phyloP scores from a whole-genome alignment of 2,329 filamentous ascomycete species.

The Byssochlamys sp. region DNA sequence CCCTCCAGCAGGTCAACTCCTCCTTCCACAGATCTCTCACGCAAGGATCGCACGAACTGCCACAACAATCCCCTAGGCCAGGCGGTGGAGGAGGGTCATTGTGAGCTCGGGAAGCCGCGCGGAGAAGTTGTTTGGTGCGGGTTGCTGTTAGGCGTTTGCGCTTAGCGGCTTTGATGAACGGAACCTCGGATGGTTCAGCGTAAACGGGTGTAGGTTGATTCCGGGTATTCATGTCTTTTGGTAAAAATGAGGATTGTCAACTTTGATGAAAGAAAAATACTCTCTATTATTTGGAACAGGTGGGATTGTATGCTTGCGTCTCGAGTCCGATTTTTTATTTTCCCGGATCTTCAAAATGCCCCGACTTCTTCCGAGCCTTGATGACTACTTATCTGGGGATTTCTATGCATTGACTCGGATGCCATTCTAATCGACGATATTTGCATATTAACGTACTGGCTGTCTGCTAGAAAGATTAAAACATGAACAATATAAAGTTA shows the following conservation, averaged over 20 bases:
- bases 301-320: neutral
- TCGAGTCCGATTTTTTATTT: neutral
- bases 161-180: constrained; percentile 19
- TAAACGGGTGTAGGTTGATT: constrained; percentile 14
- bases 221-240: neutral
- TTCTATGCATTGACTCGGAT: no score
- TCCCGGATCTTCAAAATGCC: neutral
- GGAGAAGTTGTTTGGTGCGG: constrained; percentile 24
- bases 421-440: no score
- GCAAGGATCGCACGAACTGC: constrained; percentile 28
- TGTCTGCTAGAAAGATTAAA: no score
- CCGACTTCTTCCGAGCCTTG: neutral
- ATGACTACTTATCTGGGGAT: neutral
- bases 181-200: constrained; percentile 12
- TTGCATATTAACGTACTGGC: no score
- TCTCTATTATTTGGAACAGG: neutral
- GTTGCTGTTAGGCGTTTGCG: constrained; percentile 18
- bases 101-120: constrained; percentile 18
- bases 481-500: no score
- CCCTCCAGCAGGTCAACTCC: constrained; percentile 24
- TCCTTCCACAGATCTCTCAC: constrained; percentile 27
- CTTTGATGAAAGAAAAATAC: neutral
- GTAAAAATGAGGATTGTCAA: neutral
- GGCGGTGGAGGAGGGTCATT: constrained; percentile 25
- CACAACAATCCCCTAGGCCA: constrained; percentile 25